Evolutionary conservation across 306 rosid species (phyloP), one percentile per base, ranked within the genome.

Genomic region (Rubus parviflorus): DNA sequence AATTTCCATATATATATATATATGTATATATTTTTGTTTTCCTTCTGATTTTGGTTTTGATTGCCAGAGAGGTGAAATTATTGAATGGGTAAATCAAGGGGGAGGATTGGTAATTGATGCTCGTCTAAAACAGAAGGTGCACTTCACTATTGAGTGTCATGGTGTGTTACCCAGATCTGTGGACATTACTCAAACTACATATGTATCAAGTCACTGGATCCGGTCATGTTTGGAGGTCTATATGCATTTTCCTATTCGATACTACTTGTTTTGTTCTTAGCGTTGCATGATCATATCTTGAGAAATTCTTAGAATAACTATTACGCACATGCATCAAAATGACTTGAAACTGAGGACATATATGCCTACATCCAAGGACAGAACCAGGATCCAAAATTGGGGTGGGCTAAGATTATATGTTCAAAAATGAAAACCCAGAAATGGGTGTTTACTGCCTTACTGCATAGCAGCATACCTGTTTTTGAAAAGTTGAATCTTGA

Each of bases 161-260:
- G 97, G 98, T 67, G 85, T 64, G 69, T 79, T 73, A 69, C 84
- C 88, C 49, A 85, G 52, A 62, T 73, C 77, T 75, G 56, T 63
- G 8, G 83, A 69, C 45, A 77, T 73, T 76, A 65, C 75, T 35
- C 89, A 49, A 73, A 82, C 81, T 77, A 77, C 77, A 1, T 77
- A 74, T 46, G 79, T 95, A 79, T 95, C 98, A 74, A 92, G 96
- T 81, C 98, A 95, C 53, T 90, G 98, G 98, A 84, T 95, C 80
- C 91, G 97, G 65, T 90, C 92, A 47, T 92, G 97, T 85, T 87
- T 95, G 79, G 93, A 92, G 93, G 98, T 95, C 83, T 79, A 82
- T 62, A 79, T 77, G 64, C 43, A 63, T 72, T 78, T 83, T 81
- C 77, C 43, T 47, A 16, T 51, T 77, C 73, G 61, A 58, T 42